Evolutionary conservation across 345 rosid genomes (phyloP).

Genomic region (Eucalyptus dawsonii): DNA sequence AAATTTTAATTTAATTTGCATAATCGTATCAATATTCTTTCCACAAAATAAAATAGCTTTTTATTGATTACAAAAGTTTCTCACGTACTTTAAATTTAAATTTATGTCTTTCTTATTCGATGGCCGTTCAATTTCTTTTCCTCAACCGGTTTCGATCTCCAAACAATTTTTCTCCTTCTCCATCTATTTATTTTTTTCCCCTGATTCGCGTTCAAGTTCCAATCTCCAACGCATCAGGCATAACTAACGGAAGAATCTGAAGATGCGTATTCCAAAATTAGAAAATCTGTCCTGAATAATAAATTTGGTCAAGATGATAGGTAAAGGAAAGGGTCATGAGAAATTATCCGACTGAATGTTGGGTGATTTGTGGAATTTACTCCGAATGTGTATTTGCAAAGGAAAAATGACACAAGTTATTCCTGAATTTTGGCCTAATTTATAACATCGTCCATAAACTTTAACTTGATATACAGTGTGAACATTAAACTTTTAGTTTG

Average conservation of each 20-base stretch:
- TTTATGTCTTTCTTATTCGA: not conserved
- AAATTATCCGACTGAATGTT: not conserved
- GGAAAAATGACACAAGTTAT: not conserved
- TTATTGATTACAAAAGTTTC: not conserved
- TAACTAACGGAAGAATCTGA: not conserved
- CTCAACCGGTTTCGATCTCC: rapidly evolving
- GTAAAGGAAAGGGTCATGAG: not conserved
- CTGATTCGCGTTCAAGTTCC: not conserved
- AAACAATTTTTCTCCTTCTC: not conserved
- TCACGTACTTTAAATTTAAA: not conserved
- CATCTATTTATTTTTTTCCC: not conserved
- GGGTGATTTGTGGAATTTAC: not conserved
- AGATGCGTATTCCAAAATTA: not conserved
- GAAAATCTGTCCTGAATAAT: not conserved
- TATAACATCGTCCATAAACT: not conserved
- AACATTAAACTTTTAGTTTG: not conserved
- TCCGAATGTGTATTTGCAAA: not conserved
- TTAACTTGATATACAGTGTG: rapidly evolving
- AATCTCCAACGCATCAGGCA: not conserved
- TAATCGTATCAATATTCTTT: too few species aligned
- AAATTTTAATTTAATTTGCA: not conserved
- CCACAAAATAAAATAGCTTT: rapidly evolving
- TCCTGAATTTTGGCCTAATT: too few species aligned
- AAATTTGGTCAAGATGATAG: not conserved
- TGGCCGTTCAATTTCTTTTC: not conserved